Evolutionary conservation across 2,329 filamentous ascomycete species (phyloP).

Genomic region (Aspergillus felis): DNA sequence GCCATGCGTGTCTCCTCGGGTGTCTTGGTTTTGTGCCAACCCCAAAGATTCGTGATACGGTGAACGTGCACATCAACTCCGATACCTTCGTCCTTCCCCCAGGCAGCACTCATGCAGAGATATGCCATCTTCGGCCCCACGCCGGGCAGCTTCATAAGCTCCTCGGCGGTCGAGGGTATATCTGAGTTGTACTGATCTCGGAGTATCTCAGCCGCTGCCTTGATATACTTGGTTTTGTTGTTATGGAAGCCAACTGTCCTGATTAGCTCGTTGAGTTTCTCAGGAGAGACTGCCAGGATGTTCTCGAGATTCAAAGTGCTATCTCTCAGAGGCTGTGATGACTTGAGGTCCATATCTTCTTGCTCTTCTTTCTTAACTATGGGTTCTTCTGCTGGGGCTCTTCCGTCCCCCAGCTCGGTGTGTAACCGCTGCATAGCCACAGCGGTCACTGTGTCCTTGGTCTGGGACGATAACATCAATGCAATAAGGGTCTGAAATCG

Average conservation of each 20-base stretch:
- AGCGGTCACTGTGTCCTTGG: slow-evolving; percentile 86
- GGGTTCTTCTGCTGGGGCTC: background rate
- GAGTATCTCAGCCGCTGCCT: slow-evolving; percentile 68
- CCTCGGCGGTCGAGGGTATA: slow-evolving; percentile 74
- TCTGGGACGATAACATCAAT: slow-evolving; percentile 88
- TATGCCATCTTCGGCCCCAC: slow-evolving; percentile 96
- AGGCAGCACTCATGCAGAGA: slow-evolving; percentile 74
- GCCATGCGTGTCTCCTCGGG: slow-evolving; percentile 77
- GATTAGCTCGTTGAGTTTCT: slow-evolving; percentile 68
- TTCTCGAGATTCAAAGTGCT: slow-evolving; percentile 67
- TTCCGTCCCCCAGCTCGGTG: slow-evolving; percentile 56
- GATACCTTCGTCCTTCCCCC: slow-evolving; percentile 70
- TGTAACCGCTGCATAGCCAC: slow-evolving; percentile 77
- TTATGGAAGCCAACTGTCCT: slow-evolving; percentile 89
- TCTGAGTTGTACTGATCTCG: slow-evolving; percentile 67
- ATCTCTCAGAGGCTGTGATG: slow-evolving; percentile 29
- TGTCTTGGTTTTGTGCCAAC: slow-evolving; percentile 76
- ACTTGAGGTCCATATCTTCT: slow-evolving; percentile 17
- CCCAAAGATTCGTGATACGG: slow-evolving; percentile 90
- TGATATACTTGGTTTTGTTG: slow-evolving; percentile 83
- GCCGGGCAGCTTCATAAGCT: slow-evolving; percentile 72
- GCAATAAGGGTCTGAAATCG: slow-evolving; percentile 83
- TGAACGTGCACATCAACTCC: slow-evolving; percentile 95
- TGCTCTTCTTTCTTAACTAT: slow-evolving; percentile 20
- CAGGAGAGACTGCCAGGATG: slow-evolving; percentile 67